phyloP scores from a whole-genome alignment of 83 land plant species.

The Isoetes engelmannii region DNA sequence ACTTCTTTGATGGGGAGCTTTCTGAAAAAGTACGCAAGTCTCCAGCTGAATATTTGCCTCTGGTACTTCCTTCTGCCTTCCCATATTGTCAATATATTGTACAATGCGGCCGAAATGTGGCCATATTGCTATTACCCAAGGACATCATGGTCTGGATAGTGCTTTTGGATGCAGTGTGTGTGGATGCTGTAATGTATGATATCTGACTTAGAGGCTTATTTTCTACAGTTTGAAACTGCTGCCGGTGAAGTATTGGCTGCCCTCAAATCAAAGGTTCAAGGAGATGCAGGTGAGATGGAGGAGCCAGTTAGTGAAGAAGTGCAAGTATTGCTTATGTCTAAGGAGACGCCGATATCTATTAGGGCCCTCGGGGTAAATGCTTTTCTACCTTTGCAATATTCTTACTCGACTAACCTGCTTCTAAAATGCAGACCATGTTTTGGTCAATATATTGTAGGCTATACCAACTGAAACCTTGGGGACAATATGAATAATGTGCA shows the following conservation, averaged over 20 bases:
- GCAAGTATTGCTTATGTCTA: slow-evolving; percentile 74
- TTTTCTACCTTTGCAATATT: neutral
- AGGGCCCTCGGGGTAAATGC: slow-evolving; percentile 72
- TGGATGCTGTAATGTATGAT: too few species aligned
- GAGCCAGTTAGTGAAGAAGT: slow-evolving; percentile 84
- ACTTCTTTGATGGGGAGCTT: slow-evolving; percentile 62
- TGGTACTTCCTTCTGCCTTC: slow-evolving; percentile 35
- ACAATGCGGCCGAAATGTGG: too few species aligned
- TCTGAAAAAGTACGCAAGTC: slow-evolving; percentile 52
- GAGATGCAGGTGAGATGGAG: slow-evolving; percentile 83
- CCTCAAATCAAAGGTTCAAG: slow-evolving; percentile 61
- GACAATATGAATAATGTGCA: too few species aligned
- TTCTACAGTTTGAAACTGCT: slow-evolving; percentile 70
- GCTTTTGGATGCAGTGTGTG: too few species aligned
- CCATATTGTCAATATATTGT: too few species aligned
- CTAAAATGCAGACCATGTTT: too few species aligned
- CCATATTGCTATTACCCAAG: too few species aligned
- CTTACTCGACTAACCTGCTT: too few species aligned
- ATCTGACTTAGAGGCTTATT: neutral
- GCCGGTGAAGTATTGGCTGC: slow-evolving; percentile 77
- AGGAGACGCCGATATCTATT: slow-evolving; percentile 70
- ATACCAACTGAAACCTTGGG: too few species aligned
- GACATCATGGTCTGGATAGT: too few species aligned
- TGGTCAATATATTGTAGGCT: too few species aligned
- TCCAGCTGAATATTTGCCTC: slow-evolving; percentile 82